Conservation (phyloP, 208 protist genomes). For the Trypanosoma theileri region DNA sequence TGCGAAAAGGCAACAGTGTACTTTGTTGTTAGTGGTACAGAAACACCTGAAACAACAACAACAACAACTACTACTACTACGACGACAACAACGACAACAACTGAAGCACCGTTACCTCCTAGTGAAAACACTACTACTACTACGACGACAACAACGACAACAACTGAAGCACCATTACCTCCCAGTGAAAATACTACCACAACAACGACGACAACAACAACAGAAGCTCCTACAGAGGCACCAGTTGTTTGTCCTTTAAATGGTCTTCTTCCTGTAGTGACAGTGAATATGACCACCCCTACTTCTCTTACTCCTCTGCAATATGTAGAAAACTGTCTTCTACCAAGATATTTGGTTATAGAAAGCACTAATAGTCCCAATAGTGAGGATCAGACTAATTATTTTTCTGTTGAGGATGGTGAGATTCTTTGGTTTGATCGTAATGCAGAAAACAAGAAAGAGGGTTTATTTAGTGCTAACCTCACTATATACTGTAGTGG, state of each 20-base stretch:
- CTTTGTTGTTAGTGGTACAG: constrained; percentile 36
- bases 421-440: constrained; percentile 44
- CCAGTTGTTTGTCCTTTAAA: constrained; percentile 13
- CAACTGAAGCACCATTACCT: constrained; percentile 12
- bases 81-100: constrained; percentile 27
- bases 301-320: constrained; percentile 6
- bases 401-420: constrained; percentile 27
- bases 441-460: constrained; percentile 22
- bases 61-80: constrained; percentile 32
- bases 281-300: neutral
- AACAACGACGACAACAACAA: constrained; percentile 15
- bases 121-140: constrained; percentile 2
- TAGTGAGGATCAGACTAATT: constrained; percentile 1
- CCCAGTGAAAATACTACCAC: neutral
- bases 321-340: constrained; percentile 29
- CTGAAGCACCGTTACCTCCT: constrained; percentile 8
- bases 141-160: constrained; percentile 19
- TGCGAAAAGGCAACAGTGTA: constrained; percentile 41
- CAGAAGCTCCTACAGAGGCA: constrained; percentile 11
- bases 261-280: constrained; percentile 14
- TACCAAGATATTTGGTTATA: constrained; percentile 12
- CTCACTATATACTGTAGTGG: constrained; percentile 48
- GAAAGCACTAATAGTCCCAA: constrained; percentile 1
- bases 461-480: constrained; percentile 45
- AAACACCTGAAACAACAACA: constrained; percentile 23